Conservation (phyloP, 331 rosid species). For the Arachis monticola region DNA sequence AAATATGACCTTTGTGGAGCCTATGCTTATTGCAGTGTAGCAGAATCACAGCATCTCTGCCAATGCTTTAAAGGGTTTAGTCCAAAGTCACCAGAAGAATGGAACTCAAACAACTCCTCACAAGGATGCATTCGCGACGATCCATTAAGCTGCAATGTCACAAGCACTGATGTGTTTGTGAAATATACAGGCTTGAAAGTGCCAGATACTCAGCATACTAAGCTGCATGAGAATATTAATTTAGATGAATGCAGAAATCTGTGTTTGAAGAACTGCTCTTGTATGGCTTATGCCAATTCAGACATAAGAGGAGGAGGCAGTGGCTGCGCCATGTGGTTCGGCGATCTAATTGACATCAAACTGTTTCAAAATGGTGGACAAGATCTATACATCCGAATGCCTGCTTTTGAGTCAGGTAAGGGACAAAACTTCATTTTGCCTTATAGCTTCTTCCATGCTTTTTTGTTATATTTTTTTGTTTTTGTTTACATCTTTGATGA, state of each 20-base stretch:
- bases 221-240: conserved; percentile 20
- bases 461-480: background rate
- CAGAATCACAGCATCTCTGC: background rate
- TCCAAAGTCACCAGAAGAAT: conserved; percentile 7
- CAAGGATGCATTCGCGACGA: conserved; percentile 19
- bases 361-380: background rate
- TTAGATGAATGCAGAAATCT: background rate
- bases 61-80: conserved; percentile 10
- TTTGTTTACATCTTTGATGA: background rate
- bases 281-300: conserved; percentile 27
- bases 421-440: background rate
- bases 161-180: background rate
- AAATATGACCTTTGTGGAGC: background rate
- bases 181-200: conserved; percentile 26
- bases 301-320: conserved; percentile 34
- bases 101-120: background rate
- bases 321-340: conserved; percentile 50
- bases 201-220: conserved; percentile 37
- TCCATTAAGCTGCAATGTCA: conserved; percentile 29
- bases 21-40: background rate
- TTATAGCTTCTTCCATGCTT: background rate
- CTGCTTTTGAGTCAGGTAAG: conserved; percentile 27
- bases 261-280: conserved; percentile 32
- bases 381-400: conserved; percentile 25
- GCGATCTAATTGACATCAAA: conserved; percentile 31